Evolutionary conservation across 169 alveolate genomes (phyloP), one percentile per base, ranked within the genome.

Genomic region (Plasmodium gonderi): DNA sequence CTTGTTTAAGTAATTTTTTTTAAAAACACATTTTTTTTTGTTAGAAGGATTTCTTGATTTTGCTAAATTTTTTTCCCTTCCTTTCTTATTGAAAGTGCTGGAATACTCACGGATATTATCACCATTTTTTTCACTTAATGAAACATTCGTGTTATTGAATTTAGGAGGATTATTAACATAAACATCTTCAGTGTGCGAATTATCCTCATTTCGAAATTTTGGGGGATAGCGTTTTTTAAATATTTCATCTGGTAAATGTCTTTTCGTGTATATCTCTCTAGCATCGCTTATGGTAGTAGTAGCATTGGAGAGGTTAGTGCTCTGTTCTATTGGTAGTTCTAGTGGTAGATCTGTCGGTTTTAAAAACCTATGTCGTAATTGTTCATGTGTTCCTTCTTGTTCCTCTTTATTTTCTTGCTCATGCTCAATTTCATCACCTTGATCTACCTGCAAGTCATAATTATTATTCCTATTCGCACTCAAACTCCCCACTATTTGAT

Each of bases 191-290:
- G 12, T 31, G 64, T 33, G 17, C 29, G 38, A 45, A 44, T 38
- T 49, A 9, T 69, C 60, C 60, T 11, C 64, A 12, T 69, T 17
- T 29, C 67, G 44, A 45, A 38, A 40, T 45, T 82, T 47, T 14
- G 42, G 29, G 11, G 72, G 31, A 40, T 29, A 45, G 8, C 82
- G 75, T 68, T 82, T 82, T 82, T 82, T 72, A n/a, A 82, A 69
- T 42, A 38, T 45, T 31, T 7, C 74, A n/a, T 31, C 44, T 17
- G 23, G 51, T 17, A 47, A 47, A 72, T n/a, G 38, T 38, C 60
- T 81, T 45, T 40, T 38, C 40, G 4, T 42, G 65, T 33, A 29
- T 40, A 3, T 36, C 29, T 23, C 87, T 20, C 29, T 64, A 6
- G 65, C 31, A 38, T 49, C 75, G 33, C 65, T 31, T 29, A 36